Percentiles rank a stretch among this genome's conserved stretches.
phyloP scores from a whole-genome alignment of 345 rosid genomes.

The Moricandia arvensis region DNA sequence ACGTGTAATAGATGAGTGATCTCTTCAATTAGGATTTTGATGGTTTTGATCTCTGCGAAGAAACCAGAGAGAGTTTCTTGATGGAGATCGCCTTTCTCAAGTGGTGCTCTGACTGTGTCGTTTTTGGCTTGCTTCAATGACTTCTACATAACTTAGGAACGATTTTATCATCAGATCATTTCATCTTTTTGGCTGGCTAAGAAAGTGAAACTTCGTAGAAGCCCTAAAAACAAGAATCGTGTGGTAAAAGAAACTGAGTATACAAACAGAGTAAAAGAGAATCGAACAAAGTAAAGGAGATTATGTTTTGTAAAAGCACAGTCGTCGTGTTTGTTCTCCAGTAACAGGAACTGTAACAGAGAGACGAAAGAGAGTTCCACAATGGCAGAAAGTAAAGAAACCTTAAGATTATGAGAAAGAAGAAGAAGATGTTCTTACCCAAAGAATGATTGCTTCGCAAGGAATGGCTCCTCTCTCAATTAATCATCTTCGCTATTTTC shows the following conservation, averaged over 20 bases:
- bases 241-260: neutral
- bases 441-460: constrained; percentile 13
- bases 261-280: neutral
- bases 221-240: constrained; percentile 13
- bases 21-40: constrained; percentile 74
- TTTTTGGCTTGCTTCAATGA: too few species aligned
- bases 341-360: constrained; percentile 15
- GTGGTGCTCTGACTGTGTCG: constrained; percentile 45
- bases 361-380: constrained; percentile 2
- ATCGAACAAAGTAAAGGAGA: neutral
- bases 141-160: too few species aligned
- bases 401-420: neutral
- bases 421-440: neutral
- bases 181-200: constrained; percentile 46
- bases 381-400: neutral
- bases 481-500: neutral
- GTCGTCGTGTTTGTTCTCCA: neutral
- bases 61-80: constrained; percentile 58
- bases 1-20: constrained; percentile 58
- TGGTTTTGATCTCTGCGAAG: constrained; percentile 52
- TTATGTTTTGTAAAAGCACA: neutral
- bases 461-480: constrained; percentile 8
- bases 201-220: constrained; percentile 2
- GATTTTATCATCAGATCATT: constrained; percentile 53
- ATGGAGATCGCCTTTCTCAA: constrained; percentile 49